Percentiles rank a stretch among this genome's conserved stretches.
These are phyloP conservation scores for Hypholoma fasciculare DNA, from an alignment of 768 basidiomycete genomes.

Conservation along the genomic window DNA sequence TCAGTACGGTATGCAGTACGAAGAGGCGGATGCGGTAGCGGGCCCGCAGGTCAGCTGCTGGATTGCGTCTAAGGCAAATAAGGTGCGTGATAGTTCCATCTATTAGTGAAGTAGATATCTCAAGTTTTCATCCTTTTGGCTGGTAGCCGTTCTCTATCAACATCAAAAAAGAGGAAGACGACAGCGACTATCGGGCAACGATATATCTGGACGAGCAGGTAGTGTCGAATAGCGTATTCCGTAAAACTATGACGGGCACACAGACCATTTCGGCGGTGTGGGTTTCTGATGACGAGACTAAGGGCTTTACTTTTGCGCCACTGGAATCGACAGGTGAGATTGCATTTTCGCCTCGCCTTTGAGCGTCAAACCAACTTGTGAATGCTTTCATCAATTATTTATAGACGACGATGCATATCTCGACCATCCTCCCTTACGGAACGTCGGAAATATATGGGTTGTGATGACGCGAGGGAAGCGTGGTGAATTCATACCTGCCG, in stretches of 20 bases:
- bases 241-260: neutral
- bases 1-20: too few species aligned
- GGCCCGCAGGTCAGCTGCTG: too few species aligned
- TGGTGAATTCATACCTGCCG: neutral
- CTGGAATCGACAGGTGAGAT: neutral
- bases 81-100: too few species aligned
- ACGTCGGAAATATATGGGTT: constrained; percentile 20
- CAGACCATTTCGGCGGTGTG: neutral
- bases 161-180: neutral
- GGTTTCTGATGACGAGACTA: neutral
- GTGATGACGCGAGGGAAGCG: neutral
- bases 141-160: neutral
- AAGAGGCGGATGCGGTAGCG: too few species aligned
- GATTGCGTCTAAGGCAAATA: neutral
- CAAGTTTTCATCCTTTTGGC: too few species aligned
- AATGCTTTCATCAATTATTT: neutral
- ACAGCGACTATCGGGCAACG: neutral
- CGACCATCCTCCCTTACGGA: neutral
- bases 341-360: neutral
- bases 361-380: neutral
- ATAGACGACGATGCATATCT: constrained; percentile 26
- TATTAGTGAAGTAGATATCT: too few species aligned
- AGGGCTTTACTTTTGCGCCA: neutral
- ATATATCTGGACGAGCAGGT: neutral
- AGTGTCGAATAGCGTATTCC: neutral